Base-by-base conservation (phyloP, 306 rosid genomes). In the Vigna radiata region DNA sequence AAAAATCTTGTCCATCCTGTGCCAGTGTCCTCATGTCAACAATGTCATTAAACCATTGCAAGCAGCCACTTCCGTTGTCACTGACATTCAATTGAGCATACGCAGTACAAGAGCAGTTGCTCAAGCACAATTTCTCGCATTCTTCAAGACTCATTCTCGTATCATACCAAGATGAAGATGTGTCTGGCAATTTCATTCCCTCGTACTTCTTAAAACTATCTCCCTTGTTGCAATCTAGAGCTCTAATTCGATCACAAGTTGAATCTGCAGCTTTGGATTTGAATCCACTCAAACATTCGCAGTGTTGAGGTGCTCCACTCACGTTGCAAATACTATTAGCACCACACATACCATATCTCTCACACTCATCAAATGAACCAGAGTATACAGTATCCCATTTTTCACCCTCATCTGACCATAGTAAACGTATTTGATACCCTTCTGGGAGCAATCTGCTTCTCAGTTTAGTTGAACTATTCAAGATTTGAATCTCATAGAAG, bases 161-260 rank as follows among this genome's bases (percentile, higher is more conserved):
- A 27, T 82, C 29, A 56, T 14, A 77, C 85, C 82, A 82, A 6
- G 85, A 63, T 2, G 85, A 82, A 74, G 87, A 80, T 11, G 84
- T 80, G 64, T 84, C 87, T 0, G 82, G 84, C 79, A 79, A 71
- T 54, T 79, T 80, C 63, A 71, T 12, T 19, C 70, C 37, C 21
- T 36, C n/a, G 13, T 70, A 54, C 47, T 46, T 70, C 14, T 1
- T 13, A 53, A 79, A 83, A 0, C 46, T 68, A 19, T 52, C 58
- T 63, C 47, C 25, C 19, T 15, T 19, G 18, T 71, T 10, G 31
- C 78, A 76, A 6, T 5, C 44, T 6, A 33, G 18, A n/a, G 6
- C 50, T n/a, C 14, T 33, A 12, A 8, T 53, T 52, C 76, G 7
- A 18, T 15, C 63, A 53, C 76, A 70, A 17, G 31, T 12, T 75